Percentiles rank a stretch among this genome's conserved stretches.
Evolutionary conservation across 2,329 filamentous ascomycete species (phyloP).

Genomic region (Colletotrichum ledebouriae): DNA sequence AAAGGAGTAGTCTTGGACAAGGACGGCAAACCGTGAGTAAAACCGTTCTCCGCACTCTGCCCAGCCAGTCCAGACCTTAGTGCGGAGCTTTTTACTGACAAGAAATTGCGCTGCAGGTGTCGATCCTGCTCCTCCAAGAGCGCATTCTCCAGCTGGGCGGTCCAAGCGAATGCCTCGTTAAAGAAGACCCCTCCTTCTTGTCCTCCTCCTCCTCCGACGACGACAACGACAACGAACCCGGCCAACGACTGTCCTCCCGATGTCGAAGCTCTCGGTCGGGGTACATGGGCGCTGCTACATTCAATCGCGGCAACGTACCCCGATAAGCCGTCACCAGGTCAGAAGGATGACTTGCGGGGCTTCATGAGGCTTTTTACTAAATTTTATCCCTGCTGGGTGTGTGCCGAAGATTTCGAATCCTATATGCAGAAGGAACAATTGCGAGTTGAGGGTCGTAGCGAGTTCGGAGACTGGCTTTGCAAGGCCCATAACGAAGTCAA

Average conservation of each 20-base stretch:
- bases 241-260: slow-evolving; percentile 87
- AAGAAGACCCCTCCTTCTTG: slow-evolving; percentile 44
- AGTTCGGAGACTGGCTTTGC: slow-evolving; percentile 87
- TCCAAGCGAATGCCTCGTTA: slow-evolving; percentile 62
- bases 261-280: slow-evolving; percentile 86
- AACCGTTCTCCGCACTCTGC: too few relatives aligned
- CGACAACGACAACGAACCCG: slow-evolving; percentile 47
- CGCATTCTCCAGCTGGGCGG: slow-evolving; percentile 72
- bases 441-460: slow-evolving; percentile 68
- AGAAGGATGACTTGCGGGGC: slow-evolving; percentile 81
- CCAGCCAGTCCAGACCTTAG: too few relatives aligned
- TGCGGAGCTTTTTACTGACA: slow-evolving; percentile 9
- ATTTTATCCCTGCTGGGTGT: slow-evolving; percentile 95
- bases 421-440: slow-evolving; percentile 84
- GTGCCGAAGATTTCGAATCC: slow-evolving; percentile 88
- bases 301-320: slow-evolving; percentile 92
- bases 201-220: too few relatives aligned
- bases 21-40: slow-evolving; percentile 85
- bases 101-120: slow-evolving; percentile 64
- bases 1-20: slow-evolving; percentile 82
- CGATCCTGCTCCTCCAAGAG: slow-evolving; percentile 72
- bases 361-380: slow-evolving; percentile 88
- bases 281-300: slow-evolving; percentile 94
- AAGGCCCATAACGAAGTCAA: slow-evolving; percentile 91
- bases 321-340: slow-evolving; percentile 70